Percentiles rank a stretch among this genome's conserved stretches.
These are phyloP conservation scores for Boletus vermiculosoides DNA, from an alignment of 768 basidiomycete genomes.

Conservation along the genomic window DNA sequence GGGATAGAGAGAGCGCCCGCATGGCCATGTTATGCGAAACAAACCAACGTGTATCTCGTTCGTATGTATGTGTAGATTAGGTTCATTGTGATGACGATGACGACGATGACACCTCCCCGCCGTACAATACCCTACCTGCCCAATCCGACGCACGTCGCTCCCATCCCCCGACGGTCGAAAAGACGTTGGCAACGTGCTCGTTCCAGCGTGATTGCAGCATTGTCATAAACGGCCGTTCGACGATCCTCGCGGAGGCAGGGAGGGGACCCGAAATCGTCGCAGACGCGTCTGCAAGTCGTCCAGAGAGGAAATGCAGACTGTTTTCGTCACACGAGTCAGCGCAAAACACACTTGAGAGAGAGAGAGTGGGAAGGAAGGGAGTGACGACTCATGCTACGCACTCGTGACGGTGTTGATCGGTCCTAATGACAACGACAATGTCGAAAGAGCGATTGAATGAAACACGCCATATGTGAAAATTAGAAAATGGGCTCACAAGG, in stretches of 20 bases:
- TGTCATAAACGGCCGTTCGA: slow-evolving; percentile 43
- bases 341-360: neutral
- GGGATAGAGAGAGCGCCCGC: neutral
- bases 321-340: neutral
- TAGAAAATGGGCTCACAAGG: neutral
- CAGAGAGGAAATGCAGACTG: slow-evolving; percentile 51
- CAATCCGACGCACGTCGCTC: slow-evolving; percentile 47
- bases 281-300: slow-evolving; percentile 51
- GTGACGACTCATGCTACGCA: slow-evolving; percentile 18
- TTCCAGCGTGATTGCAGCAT: slow-evolving; percentile 61
- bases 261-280: slow-evolving; percentile 48
- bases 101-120: slow-evolving; percentile 23
- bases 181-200: slow-evolving; percentile 47
- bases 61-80: neutral
- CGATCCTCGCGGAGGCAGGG: slow-evolving; percentile 53
- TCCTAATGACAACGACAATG: slow-evolving; percentile 36
- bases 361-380: neutral
- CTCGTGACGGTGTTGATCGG: slow-evolving; percentile 56
- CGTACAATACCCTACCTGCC: slow-evolving; percentile 48
- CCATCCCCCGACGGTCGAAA: slow-evolving; percentile 43
- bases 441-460: neutral
- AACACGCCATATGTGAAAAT: neutral
- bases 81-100: neutral
- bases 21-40: neutral
- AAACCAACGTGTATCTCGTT: neutral